Conservation (phyloP, 208 protist genomes). For the Leishmania guyanensis region DNA sequence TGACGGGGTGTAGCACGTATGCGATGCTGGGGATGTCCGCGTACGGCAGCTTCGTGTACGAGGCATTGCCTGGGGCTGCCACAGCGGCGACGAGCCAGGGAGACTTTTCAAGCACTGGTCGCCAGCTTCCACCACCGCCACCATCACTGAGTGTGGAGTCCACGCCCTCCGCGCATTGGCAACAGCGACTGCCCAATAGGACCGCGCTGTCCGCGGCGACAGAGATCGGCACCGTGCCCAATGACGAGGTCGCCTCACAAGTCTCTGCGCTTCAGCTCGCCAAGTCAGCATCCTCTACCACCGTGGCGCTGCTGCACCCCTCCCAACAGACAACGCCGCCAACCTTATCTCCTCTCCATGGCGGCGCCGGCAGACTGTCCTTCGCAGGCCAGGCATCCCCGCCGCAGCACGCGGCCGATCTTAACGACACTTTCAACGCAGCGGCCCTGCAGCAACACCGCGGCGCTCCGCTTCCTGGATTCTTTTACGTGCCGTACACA, state of each 20-base stretch:
- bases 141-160: neutral
- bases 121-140: neutral
- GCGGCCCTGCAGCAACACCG: neutral
- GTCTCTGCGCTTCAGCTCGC: neutral
- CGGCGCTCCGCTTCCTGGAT: conserved; percentile 6
- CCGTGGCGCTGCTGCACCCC: neutral
- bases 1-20: conserved; percentile 44
- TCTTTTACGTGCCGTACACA: conserved; percentile 26
- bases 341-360: neutral
- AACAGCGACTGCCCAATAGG: neutral
- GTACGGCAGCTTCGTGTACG: conserved; percentile 31
- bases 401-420: neutral
- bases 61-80: conserved; percentile 9
- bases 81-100: conserved; percentile 9
- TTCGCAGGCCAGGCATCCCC: neutral
- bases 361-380: neutral
- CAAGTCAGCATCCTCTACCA: neutral
- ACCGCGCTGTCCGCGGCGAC: neutral
- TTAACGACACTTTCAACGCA: neutral
- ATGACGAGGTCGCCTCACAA: conserved; percentile 25
- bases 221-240: neutral
- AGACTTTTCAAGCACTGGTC: conserved; percentile 9
- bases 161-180: neutral
- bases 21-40: conserved; percentile 56
- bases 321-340: neutral